A percentile compares a stretch with the other conserved stretches of the same genome.
Conservation (phyloP, 139 green algal species). For the Chlamydomonas sp. region DNA sequence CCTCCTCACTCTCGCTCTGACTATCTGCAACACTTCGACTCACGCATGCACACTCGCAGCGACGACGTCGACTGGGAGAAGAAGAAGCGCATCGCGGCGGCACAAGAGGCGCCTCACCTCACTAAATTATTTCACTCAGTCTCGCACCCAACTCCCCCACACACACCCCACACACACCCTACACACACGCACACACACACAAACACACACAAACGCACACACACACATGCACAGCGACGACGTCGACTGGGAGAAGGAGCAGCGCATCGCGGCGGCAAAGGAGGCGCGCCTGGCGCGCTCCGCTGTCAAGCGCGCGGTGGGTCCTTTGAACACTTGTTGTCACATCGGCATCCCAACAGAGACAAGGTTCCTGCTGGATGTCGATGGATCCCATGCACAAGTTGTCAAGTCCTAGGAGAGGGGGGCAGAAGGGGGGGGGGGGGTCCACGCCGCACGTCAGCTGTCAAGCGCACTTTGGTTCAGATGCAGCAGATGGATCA, state of each 20-base stretch:
- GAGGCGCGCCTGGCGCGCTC: no score
- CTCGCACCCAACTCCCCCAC: no score
- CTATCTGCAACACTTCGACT: conserved; percentile 29
- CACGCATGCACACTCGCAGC: conserved; percentile 26
- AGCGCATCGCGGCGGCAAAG: conserved; percentile 47
- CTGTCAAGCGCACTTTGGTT: no score
- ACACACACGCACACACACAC: no score
- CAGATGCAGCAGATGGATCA: no score
- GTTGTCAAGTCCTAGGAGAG: not conserved
- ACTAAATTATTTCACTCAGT: no score
- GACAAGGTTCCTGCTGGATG: not conserved
- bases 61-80: conserved; percentile 61
- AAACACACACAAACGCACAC: conserved; percentile 37
- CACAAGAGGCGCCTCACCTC: conserved; percentile 36
- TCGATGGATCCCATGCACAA: not conserved
- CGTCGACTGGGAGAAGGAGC: conserved; percentile 57
- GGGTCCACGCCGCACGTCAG: not conserved
- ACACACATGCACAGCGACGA: conserved; percentile 37
- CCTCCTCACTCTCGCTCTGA: no score
- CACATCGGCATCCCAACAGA: not conserved
- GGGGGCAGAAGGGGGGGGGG: not conserved
- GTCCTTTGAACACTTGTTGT: no score
- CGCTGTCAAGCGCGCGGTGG: not conserved
- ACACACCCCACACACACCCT: no score
- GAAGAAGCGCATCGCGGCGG: conserved; percentile 49